phyloP scores from a whole-genome alignment of 169 alveolate genomes.

The Plasmodium adleri region DNA sequence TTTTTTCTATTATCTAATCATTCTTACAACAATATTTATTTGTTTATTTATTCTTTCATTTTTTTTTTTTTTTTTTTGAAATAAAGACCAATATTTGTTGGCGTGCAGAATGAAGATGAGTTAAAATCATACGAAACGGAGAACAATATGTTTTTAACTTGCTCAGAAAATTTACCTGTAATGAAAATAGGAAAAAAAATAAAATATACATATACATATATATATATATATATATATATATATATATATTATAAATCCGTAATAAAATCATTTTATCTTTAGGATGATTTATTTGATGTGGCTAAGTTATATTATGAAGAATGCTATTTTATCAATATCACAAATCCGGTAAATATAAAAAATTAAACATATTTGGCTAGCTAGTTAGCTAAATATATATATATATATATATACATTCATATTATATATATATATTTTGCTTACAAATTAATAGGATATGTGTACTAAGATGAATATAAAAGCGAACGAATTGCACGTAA shows the following conservation, averaged over 20 bases:
- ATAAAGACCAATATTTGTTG: constrained; percentile 29
- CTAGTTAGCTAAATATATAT: neutral
- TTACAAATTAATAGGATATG: constrained; percentile 8
- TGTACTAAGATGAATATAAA: constrained; percentile 28
- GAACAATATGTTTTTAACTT: constrained; percentile 36
- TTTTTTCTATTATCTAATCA: neutral
- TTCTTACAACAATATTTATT: neutral
- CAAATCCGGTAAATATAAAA: constrained; percentile 32
- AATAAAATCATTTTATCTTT: neutral
- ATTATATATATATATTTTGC: neutral
- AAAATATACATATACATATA: neutral
- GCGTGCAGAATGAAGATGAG: constrained; percentile 42
- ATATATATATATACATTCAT: constrained; percentile 6
- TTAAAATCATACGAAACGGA: constrained; percentile 25
- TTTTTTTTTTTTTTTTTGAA: constrained; percentile 12
- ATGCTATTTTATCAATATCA: constrained; percentile 49
- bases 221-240: neutral
- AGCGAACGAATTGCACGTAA: constrained; percentile 17
- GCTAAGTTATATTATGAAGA: constrained; percentile 46
- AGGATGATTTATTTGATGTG: constrained; percentile 50
- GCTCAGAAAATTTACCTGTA: constrained; percentile 54
- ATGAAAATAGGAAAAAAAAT: constrained; percentile 6
- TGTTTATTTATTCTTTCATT: neutral
- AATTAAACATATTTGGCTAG: neutral
- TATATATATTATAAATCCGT: neutral